phyloP scores from a whole-genome alignment of 1,139 yeast species.

The Protomyces arabidopsidicola region DNA sequence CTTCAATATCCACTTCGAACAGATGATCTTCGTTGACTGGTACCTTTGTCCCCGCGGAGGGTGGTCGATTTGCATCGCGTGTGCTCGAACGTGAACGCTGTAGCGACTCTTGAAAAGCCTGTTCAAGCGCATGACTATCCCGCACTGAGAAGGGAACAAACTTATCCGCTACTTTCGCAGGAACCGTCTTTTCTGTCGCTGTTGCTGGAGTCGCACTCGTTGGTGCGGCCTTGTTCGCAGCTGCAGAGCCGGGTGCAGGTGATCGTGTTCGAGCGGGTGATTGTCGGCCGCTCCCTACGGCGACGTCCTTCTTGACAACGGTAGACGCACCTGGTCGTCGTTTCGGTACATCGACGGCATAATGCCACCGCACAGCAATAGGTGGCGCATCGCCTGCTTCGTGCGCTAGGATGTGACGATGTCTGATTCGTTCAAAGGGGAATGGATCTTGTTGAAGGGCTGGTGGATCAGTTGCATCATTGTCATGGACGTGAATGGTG shows the following conservation, averaged over 20 bases:
- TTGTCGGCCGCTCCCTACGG: background rate
- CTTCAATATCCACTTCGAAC: conserved; percentile 61
- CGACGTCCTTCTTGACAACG: conserved; percentile 44
- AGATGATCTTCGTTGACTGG: conserved; percentile 78
- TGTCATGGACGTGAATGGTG: background rate
- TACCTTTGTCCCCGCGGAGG: conserved; percentile 36
- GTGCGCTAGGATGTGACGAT: conserved; percentile 9
- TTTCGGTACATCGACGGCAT: conserved; percentile 29
- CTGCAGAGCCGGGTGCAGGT: conserved; percentile 40
- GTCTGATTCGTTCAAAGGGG: background rate
- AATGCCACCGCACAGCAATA: conserved; percentile 27
- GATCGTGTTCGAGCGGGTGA: background rate
- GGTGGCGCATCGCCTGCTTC: conserved; percentile 11
- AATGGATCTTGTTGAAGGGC: background rate
- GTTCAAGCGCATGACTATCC: conserved; percentile 19
- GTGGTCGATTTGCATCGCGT: background rate
- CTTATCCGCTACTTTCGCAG: conserved; percentile 15
- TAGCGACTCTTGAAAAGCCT: conserved; percentile 1
- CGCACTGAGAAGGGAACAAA: conserved; percentile 2
- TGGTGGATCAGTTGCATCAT: background rate
- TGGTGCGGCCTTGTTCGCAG: conserved; percentile 57
- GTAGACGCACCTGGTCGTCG: conserved; percentile 37
- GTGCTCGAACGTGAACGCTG: background rate
- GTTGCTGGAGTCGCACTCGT: conserved; percentile 35
- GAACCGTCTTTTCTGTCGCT: background rate